These are phyloP conservation scores for Pyricularia pennisetigena DNA, from an alignment of 2,329 filamentous ascomycete genomes.

Conservation along the genomic window DNA sequence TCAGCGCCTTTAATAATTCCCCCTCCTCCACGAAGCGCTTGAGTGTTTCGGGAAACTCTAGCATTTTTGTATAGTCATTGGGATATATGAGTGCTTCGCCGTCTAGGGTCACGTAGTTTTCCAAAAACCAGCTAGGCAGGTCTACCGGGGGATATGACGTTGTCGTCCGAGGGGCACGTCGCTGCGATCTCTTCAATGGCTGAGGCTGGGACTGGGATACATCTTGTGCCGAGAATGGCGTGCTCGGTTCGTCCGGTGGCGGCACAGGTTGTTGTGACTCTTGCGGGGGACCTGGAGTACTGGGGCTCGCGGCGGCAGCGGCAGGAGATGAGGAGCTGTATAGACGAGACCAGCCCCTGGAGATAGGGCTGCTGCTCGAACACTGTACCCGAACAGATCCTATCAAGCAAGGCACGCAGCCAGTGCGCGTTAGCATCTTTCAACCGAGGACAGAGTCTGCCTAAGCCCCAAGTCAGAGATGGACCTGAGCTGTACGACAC, in stretches of 20 bases:
- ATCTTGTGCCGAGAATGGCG: background rate
- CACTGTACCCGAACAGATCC: background rate
- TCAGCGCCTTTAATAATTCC: background rate
- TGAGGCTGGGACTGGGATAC: background rate
- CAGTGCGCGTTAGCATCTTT: background rate
- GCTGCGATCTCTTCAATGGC: background rate
- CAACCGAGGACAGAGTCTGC: background rate
- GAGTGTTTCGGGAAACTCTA: conserved; percentile 19
- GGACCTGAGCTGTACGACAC: no score
- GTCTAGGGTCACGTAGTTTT: conserved; percentile 33
- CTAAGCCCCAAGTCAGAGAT: no score
- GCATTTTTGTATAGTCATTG: background rate
- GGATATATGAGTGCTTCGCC: background rate
- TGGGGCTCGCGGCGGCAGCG: background rate
- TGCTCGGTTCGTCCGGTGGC: background rate
- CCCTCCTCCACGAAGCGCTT: background rate
- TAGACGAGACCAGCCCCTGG: background rate
- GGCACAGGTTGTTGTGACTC: background rate
- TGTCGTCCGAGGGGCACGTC: background rate
- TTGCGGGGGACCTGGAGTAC: background rate
- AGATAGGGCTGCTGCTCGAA: background rate
- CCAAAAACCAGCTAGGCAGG: conserved; percentile 48
- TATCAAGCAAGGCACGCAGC: background rate
- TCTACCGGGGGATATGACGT: conserved; percentile 31
- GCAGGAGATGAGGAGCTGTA: background rate